phyloP scores from a whole-genome alignment of 345 rosid genomes.

The Alliaria petiolata region DNA sequence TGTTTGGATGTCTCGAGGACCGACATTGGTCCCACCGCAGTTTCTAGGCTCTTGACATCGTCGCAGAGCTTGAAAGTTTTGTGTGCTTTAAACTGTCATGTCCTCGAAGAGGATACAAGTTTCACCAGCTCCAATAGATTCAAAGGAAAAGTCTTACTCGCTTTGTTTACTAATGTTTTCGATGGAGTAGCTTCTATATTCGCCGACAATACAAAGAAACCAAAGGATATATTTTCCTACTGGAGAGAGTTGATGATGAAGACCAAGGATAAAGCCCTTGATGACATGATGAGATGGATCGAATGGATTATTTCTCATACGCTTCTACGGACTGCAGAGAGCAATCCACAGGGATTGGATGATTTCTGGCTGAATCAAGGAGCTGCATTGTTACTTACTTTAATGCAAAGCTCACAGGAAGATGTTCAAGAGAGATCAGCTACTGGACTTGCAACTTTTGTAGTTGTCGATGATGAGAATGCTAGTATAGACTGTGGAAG shows the following conservation, averaged over 20 bases:
- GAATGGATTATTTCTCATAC: conserved; percentile 76
- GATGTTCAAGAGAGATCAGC: conserved; percentile 90
- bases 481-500: conserved; percentile 79
- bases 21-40: conserved; percentile 52
- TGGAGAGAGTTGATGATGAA: conserved; percentile 46
- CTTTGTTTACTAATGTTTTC: conserved; percentile 52
- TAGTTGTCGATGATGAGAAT: conserved; percentile 80
- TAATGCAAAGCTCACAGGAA: conserved; percentile 77
- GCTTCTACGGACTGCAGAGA: conserved; percentile 67
- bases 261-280: conserved; percentile 36
- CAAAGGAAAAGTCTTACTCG: conserved; percentile 59
- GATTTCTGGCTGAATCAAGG: conserved; percentile 87
- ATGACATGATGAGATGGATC: conserved; percentile 67
- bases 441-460: conserved; percentile 87
- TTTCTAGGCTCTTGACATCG: conserved; percentile 62
- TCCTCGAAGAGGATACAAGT: conserved; percentile 55
- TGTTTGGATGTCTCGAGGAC: conserved; percentile 86
- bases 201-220: conserved; percentile 45
- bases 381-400: conserved; percentile 58
- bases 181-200: conserved; percentile 59
- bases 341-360: conserved; percentile 67
- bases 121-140: conserved; percentile 41
- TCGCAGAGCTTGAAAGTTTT: conserved; percentile 65
- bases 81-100: conserved; percentile 69
- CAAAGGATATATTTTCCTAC: conserved; percentile 43